A percentile compares a stretch with the other conserved stretches of the same genome.
Conservation (phyloP, 169 alveolate genomes). For the Perkinsus chesapeaki region DNA sequence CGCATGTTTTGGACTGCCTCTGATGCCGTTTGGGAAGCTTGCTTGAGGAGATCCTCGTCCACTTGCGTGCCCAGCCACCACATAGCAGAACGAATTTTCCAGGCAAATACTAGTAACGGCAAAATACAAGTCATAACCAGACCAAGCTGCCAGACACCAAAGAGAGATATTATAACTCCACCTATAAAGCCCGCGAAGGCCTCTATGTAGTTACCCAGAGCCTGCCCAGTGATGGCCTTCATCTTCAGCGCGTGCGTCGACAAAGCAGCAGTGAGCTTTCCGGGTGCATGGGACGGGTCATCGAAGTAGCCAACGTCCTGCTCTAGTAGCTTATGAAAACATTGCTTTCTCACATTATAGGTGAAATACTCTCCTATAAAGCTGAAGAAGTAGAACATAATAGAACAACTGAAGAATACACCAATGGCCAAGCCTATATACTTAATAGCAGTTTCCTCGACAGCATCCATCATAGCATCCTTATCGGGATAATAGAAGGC, state of each 20-base stretch:
- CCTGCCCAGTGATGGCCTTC: conserved; percentile 14
- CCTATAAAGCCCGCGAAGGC: conserved; percentile 15
- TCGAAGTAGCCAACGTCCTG: conserved; percentile 47
- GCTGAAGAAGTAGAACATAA: background rate
- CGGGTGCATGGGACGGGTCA: conserved; percentile 39
- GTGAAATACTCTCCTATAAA: background rate
- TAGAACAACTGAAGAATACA: background rate
- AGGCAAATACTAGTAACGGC: conserved; percentile 21
- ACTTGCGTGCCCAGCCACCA: background rate
- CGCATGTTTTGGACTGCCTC: conserved; percentile 58
- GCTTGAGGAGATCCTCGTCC: conserved; percentile 21
- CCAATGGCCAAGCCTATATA: background rate
- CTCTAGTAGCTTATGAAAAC: background rate
- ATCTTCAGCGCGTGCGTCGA: conserved; percentile 21
- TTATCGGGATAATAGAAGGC: background rate
- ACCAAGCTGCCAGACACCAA: conserved; percentile 31
- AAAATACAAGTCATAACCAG: conserved; percentile 29
- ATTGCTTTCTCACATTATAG: background rate
- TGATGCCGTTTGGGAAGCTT: conserved; percentile 41
- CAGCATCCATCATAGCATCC: background rate
- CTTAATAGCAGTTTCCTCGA: background rate
- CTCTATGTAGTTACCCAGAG: conserved; percentile 29
- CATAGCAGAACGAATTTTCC: background rate
- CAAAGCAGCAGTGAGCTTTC: conserved; percentile 34
- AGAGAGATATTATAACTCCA: background rate